Percentiles rank a stretch among this genome's conserved stretches.
These are phyloP conservation scores for Talaromyces wortmannii DNA, from an alignment of 495 filamentous ascomycete genomes.

Conservation along the genomic window DNA sequence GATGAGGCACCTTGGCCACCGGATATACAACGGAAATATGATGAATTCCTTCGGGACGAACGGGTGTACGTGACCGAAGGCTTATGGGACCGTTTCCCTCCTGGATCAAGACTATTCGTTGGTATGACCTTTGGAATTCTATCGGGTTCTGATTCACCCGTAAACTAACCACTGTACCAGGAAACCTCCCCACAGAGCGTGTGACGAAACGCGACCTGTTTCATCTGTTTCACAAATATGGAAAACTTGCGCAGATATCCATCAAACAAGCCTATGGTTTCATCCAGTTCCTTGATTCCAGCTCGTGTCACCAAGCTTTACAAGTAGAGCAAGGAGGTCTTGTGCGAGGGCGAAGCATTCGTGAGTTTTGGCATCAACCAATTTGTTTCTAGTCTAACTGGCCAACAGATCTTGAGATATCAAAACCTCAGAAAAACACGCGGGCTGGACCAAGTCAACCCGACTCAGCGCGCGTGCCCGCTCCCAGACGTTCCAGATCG, in stretches of 20 bases:
- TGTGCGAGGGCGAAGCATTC: slow-evolving; percentile 80
- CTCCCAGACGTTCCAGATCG: slow-evolving; percentile 58
- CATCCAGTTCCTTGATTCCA: slow-evolving; percentile 79
- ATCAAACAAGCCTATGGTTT: slow-evolving; percentile 97
- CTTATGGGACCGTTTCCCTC: slow-evolving; percentile 88
- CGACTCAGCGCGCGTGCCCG: slow-evolving; percentile 29
- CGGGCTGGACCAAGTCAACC: slow-evolving; percentile 36
- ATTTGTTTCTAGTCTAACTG: slow-evolving; percentile 1
- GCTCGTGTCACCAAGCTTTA: slow-evolving; percentile 66
- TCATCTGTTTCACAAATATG: slow-evolving; percentile 78
- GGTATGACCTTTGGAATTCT: slow-evolving; percentile 53
- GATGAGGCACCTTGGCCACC: slow-evolving; percentile 49
- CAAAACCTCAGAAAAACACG: slow-evolving; percentile 78
- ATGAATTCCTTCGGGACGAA: slow-evolving; percentile 76
- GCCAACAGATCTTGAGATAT: slow-evolving; percentile 79
- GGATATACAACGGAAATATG: slow-evolving; percentile 67
- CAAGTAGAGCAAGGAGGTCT: slow-evolving; percentile 69
- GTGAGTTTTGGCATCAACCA: slow-evolving; percentile 49
- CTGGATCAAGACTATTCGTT: slow-evolving; percentile 81
- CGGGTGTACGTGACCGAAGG: slow-evolving; percentile 77
- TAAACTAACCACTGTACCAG: slow-evolving; percentile 32
- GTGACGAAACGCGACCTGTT: slow-evolving; percentile 93
- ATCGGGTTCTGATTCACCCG: neutral
- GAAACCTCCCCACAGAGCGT: slow-evolving; percentile 87
- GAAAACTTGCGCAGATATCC: slow-evolving; percentile 86